A percentile compares a stretch with the other conserved stretches of the same genome.
Evolutionary conservation across 352 stramenopile species (phyloP).

Genomic region (Phytophthora niederhauseri): DNA sequence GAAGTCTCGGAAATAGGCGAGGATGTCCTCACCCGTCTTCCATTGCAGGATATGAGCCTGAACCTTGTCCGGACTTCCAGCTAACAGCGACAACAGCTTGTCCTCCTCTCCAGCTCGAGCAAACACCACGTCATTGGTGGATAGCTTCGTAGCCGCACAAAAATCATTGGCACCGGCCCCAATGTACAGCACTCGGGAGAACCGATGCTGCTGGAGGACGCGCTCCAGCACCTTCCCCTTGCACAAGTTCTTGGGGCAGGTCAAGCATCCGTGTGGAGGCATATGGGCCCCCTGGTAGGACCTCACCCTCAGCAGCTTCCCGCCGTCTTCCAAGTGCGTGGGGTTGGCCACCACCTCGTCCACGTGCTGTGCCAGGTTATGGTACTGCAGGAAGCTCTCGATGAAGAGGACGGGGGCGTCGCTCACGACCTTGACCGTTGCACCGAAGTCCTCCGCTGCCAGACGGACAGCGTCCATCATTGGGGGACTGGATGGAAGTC

Average conservation of each 20-base stretch:
- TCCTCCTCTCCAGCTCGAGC: constrained; percentile 9
- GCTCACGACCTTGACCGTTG: constrained; percentile 49
- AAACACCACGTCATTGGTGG: constrained; percentile 34
- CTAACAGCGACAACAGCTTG: constrained; percentile 18
- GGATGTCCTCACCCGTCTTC: constrained; percentile 22
- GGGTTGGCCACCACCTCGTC: constrained; percentile 49
- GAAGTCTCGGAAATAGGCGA: constrained; percentile 28
- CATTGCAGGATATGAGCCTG: constrained; percentile 23
- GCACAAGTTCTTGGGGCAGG: constrained; percentile 66
- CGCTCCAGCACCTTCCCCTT: constrained; percentile 59
- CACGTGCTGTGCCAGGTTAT: constrained; percentile 37
- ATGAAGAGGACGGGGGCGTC: constrained; percentile 61
- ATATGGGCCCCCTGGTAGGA: constrained; percentile 40
- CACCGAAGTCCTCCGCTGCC: constrained; percentile 38
- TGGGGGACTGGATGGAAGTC: constrained; percentile 36
- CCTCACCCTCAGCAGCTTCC: constrained; percentile 37
- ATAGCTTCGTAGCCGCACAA: constrained; percentile 46
- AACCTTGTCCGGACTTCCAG: constrained; percentile 8
- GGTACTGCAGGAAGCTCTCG: constrained; percentile 42
- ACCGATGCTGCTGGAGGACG: constrained; percentile 35
- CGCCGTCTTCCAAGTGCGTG: constrained; percentile 25
- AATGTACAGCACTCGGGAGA: constrained; percentile 58
- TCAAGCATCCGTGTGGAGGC: constrained; percentile 45
- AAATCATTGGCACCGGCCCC: constrained; percentile 58
- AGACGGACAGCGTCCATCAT: constrained; percentile 59